Evolutionary conservation across 176 grass and related monocot species (phyloP).

Genomic region (Cocos nucifera): DNA sequence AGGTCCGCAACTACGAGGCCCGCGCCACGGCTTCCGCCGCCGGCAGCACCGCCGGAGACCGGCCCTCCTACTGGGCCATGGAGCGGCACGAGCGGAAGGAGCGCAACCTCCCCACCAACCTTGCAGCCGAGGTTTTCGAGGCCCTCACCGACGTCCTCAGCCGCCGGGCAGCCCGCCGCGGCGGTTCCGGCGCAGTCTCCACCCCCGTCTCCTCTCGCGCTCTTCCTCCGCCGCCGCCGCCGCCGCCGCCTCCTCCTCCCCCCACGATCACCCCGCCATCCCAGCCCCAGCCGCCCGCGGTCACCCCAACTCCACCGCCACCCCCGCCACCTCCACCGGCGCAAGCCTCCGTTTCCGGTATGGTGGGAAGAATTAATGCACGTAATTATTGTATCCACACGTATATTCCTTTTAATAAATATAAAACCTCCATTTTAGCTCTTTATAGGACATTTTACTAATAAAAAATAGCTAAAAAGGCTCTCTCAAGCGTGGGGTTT

Average conservation of each 20-base stretch:
- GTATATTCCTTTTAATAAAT: slow-evolving; percentile 2
- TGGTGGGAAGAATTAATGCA: slow-evolving; percentile 19
- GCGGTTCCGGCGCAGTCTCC: slow-evolving; percentile 6
- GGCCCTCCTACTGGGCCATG: slow-evolving; percentile 80
- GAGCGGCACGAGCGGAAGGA: slow-evolving; percentile 89
- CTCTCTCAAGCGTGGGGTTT: background rate
- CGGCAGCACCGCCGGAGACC: background rate
- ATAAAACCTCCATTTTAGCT: no score
- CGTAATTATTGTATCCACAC: slow-evolving; percentile 16
- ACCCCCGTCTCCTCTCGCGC: slow-evolving; percentile 7
- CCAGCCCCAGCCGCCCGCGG: background rate
- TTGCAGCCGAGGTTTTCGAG: slow-evolving; percentile 68
- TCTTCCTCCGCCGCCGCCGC: slow-evolving; percentile 23
- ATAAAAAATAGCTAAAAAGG: background rate
- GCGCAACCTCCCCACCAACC: slow-evolving; percentile 82
- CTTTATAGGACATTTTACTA: no score
- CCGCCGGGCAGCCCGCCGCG: slow-evolving; percentile 55
- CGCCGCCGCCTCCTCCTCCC: background rate
- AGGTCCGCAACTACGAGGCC: slow-evolving; percentile 84
- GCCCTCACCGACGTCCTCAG: slow-evolving; percentile 73
- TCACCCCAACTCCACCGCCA: no score
- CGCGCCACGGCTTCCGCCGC: slow-evolving; percentile 7
- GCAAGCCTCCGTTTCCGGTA: slow-evolving; percentile 93
- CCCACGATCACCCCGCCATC: background rate
- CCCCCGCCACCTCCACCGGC: background rate